These are phyloP conservation scores for Diaporthe citriasiana DNA, from an alignment of 2,329 filamentous ascomycete species.

Conservation along the genomic window DNA sequence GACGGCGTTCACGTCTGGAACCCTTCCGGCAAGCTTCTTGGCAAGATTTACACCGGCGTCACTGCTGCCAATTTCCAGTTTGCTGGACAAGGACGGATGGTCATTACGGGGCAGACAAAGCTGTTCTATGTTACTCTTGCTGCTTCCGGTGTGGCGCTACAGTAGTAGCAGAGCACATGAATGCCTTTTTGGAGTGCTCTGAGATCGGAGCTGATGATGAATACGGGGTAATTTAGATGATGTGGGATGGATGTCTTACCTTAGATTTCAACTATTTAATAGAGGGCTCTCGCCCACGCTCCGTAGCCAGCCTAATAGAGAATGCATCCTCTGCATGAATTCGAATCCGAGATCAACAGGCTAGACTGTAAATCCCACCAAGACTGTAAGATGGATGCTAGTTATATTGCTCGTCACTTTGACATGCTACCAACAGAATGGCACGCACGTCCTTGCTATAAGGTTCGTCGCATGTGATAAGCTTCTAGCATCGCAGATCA, in stretches of 20 bases:
- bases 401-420: not conserved
- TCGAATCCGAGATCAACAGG: not conserved
- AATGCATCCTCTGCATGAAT: not conserved
- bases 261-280: conserved; percentile 11
- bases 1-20: conserved; percentile 67
- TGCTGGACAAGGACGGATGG: conserved; percentile 56
- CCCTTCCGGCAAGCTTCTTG: conserved; percentile 62
- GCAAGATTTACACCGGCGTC: conserved; percentile 69
- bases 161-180: not conserved
- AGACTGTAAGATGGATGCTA: not conserved
- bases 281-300: not conserved
- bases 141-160: conserved; percentile 21
- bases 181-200: not conserved
- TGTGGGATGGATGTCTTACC: not conserved
- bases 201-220: not conserved
- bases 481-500: not conserved
- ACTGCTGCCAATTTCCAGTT: conserved; percentile 65
- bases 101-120: conserved; percentile 57
- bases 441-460: not conserved
- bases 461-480: not conserved
- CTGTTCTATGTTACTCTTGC: conserved; percentile 56
- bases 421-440: fast-evolving
- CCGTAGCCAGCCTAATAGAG: not conserved
- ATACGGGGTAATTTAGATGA: not conserved
- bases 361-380: not conserved